Evolutionary conservation across 2,329 filamentous ascomycete species (phyloP).

Genomic region (Monascus ruber): DNA sequence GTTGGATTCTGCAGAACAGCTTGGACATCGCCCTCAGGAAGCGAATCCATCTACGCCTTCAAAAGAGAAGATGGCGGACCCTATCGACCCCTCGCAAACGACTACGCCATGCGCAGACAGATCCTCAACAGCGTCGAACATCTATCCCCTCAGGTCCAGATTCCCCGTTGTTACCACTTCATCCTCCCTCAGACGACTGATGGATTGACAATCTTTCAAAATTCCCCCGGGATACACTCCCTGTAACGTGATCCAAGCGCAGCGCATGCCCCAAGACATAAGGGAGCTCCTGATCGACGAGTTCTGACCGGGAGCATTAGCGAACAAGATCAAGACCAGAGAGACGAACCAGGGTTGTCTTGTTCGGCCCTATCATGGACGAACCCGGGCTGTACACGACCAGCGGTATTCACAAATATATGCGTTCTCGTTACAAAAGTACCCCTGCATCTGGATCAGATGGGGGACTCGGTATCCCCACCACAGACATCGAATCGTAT

Average conservation of each 20-base stretch:
- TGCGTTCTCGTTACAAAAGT: slow-evolving; percentile 37
- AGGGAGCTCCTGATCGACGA: slow-evolving; percentile 19
- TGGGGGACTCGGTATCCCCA: slow-evolving; percentile 31
- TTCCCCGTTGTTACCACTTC: slow-evolving; percentile 16
- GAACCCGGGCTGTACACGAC: slow-evolving; percentile 9
- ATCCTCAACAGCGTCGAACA: slow-evolving; percentile 8
- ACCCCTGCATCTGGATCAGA: slow-evolving; percentile 41
- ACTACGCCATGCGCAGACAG: slow-evolving; percentile 20
- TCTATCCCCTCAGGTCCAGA: slow-evolving; percentile 5
- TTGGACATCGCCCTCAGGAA: slow-evolving; percentile 13
- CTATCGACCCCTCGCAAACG: slow-evolving; percentile 16
- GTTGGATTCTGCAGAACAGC: slow-evolving; percentile 22
- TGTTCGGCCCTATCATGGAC: slow-evolving; percentile 40
- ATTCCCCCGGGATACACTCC: slow-evolving; percentile 19
- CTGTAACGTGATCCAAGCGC: slow-evolving; percentile 23
- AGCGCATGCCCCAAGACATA: slow-evolving; percentile 25
- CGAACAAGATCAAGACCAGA: slow-evolving; percentile 15
- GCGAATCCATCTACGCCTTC: slow-evolving; percentile 8
- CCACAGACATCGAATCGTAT: slow-evolving; percentile 17
- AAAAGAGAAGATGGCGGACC: slow-evolving; percentile 25
- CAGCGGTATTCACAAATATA: slow-evolving; percentile 8
- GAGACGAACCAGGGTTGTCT: slow-evolving; percentile 37
- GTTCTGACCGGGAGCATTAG: slow-evolving; percentile 20
- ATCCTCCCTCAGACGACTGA: slow-evolving; percentile 16
- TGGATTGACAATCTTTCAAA: slow-evolving; percentile 13